Evolutionary conservation across 768 basidiomycete genomes (phyloP), one percentile per base, ranked within the genome.

Genomic region (Pleurotus platypus): DNA sequence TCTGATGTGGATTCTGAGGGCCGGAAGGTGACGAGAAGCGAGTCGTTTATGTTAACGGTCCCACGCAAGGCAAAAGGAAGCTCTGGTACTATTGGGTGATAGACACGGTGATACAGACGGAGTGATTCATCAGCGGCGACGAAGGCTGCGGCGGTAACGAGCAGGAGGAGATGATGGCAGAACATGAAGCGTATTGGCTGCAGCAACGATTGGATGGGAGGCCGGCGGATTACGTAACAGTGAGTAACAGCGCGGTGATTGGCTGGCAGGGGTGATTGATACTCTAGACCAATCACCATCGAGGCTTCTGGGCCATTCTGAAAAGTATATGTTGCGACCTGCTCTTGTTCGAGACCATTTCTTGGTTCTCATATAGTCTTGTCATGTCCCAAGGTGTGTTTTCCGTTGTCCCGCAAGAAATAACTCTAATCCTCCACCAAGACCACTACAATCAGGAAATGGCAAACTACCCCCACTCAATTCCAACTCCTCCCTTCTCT

Each of bases 21-120:
- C 40, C 72, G 57, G 63, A 83, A 69, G 51, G 74, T 62, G 57
- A 70, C 61, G 56, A 73, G 57, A 18, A 26, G 20, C 35, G 20
- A 20, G 57, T 68, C 62, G 65, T 73, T 59, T 58, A 80, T 61
- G 60, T 69, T 54, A 62, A 85, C 49, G 0, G 66, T 60, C 40
- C 74, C 83, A 57, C 82, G 81, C 35, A 73, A 64, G 4, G 66
- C 43, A 67, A 78, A 86, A 12, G 71, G 67, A 58, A 72, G 61
- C 59, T 70, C 63, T 70, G 61, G 5, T 72, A 65, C 13, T 64
- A 63, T 20, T 11, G 84, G 83, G 65, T 82, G 78, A 62, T 77
- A 76, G 48, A 87, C 46, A 18, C 85, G 77, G 66, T 88, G 86
- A 61, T 74, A 72, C 18, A 85, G 46, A 4, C 62, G 66, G 57